Base-by-base conservation (phyloP, 2,329 filamentous ascomycete genomes). In the Colletotrichum melonis region DNA sequence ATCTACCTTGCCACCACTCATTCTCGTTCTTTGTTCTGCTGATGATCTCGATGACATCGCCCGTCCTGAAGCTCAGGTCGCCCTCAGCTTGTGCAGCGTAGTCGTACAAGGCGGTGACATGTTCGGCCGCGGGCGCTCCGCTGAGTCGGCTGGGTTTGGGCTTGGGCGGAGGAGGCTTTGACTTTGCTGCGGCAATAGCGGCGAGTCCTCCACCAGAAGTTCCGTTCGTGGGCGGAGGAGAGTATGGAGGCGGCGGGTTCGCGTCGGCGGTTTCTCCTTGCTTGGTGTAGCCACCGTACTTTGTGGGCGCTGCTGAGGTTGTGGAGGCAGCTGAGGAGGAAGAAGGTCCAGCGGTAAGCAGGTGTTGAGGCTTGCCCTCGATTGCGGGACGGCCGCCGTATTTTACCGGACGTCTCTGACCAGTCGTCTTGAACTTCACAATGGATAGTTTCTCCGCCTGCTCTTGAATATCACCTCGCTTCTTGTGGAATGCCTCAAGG, bases 81-180 rank as follows among this genome's bases (percentile, higher is more conserved):
- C 95, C 95, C 76, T 97, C 95, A 1, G 96, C 95, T 81, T 98
- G 95, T 6, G 97, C 97, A 75, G 97, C 94, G 80, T 97, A 99
- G 80, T 98, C 97, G 83, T 98, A 99, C 74, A 99, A 84, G 8
- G 97, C 97, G 3, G 95, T 98, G 42, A 93, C 95, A 0, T 90
- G 95, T 82, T 98, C 95, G 0, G 89, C 89, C 0, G 87, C 85
- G 0, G 93, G 91, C 19, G 85, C 88, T 3, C 88, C 91, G 76
- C 88, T 92, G 59, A 98, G 86, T 67, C 91, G 88, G 58, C 89
- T 92, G 3, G 95, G 95, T 86, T 98, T 97, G 1, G 95, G 94
- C 76, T 91, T 91, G 7, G 90, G 89, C 56, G 95, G 94, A 67
- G 91, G 91, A 46, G 92, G 89, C 86, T 95, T 97, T 65, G 91